Evolutionary conservation across 116 monocot species (phyloP), one percentile per base, ranked within the genome.

Genomic region (Zostera marina): DNA sequence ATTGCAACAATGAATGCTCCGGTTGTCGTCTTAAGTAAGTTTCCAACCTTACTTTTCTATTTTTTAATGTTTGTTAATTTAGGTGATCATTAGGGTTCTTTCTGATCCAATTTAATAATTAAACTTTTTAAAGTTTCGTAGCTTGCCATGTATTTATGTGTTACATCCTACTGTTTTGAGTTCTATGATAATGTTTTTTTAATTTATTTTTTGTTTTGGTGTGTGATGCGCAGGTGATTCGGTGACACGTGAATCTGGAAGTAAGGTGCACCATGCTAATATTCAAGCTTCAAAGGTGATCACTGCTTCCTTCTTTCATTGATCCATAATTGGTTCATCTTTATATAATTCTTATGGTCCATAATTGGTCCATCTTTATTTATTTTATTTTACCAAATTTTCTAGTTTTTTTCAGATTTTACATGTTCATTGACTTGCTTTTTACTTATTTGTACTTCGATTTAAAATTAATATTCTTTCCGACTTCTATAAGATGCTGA

Each of bases 251-350:
- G 92, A 92, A 65, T 83, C 83, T 66, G 92, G 92, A 60, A 64
- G 70, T 41, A 92, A 78, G 66, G 92, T 92, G 44, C 92, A 86
- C 44, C 83, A 74, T 75, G 92, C 75, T 20, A 86, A 92, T 74
- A 92, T 92, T 65, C 75, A 80, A 70, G 92, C 92, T 49, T 80
- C 92, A 45, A 92, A 86, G 80, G 92, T 80, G 39, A 41, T 32
- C 19, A 21, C 49, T 22, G 45, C 9, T 17, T 42, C 14, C 52
- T 14, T 42, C 26, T 1, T 26, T 13, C 26, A 32, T 14, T 23
- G 4, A 58, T 58, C 7, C 41, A 40, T 58, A 6, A 14, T 9
- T 16, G 40, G 25, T 1, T 0, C 22, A 11, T 54, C 25, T 47
- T 12, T 53, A 40, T 58, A 39, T 32, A 5, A 10, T 46, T 46